phyloP scores from a whole-genome alignment of 1,284 basidiomycete genomes.

The Ustilago crameri region DNA sequence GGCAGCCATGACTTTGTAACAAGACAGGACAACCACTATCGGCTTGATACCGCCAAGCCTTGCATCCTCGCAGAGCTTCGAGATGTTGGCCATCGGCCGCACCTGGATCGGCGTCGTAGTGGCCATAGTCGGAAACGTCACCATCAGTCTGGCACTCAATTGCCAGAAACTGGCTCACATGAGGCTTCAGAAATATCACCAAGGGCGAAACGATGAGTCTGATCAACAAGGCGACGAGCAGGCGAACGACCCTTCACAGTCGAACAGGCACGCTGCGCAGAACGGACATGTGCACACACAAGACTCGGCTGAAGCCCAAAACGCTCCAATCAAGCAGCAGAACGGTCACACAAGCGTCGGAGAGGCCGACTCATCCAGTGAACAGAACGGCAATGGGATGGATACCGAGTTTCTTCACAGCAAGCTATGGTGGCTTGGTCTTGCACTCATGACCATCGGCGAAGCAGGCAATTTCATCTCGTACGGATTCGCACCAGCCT shows the following conservation, averaged over 20 bases:
- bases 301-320: neutral
- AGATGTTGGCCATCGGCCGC: conserved; percentile 21
- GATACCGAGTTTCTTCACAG: conserved; percentile 58
- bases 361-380: neutral
- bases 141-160: conserved; percentile 85
- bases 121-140: conserved; percentile 84
- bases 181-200: conserved; percentile 71
- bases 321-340: neutral
- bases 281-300: neutral
- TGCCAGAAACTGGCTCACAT: conserved; percentile 88
- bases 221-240: conserved; percentile 20
- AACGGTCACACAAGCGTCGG: neutral
- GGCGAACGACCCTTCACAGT: neutral
- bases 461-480: conserved; percentile 86
- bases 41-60: neutral
- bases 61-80: neutral
- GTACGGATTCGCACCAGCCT: conserved; percentile 88
- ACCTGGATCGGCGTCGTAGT: conserved; percentile 80
- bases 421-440: conserved; percentile 91
- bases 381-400: conserved; percentile 22
- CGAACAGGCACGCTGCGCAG: neutral
- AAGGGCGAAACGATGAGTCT: conserved; percentile 35
- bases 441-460: conserved; percentile 87
- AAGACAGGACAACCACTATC: neutral
- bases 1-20: neutral